Conservation (phyloP, 2,329 filamentous ascomycete genomes). For the Penicillium psychrosexuale region DNA sequence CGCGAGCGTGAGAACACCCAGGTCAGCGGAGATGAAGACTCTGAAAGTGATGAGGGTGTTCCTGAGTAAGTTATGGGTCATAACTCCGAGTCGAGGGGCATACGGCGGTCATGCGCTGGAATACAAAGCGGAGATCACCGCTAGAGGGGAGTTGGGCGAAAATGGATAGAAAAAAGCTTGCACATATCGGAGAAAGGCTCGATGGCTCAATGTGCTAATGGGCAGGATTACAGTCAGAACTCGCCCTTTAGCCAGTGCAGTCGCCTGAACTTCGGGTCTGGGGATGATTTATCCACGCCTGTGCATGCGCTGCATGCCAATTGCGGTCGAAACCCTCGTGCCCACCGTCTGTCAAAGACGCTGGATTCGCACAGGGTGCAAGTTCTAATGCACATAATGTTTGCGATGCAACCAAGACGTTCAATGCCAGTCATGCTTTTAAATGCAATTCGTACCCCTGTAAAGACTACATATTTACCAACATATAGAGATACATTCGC, state of each 20-base stretch:
- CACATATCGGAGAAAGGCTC: constrained; percentile 13
- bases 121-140: constrained; percentile 13
- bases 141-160: constrained; percentile 16
- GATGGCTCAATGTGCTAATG: constrained; percentile 20
- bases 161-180: constrained; percentile 22
- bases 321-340: constrained; percentile 16
- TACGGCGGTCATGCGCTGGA: constrained; percentile 17
- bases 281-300: constrained; percentile 16
- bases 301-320: constrained; percentile 14
- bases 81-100: constrained; percentile 13
- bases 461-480: background rate
- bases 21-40: constrained; percentile 94
- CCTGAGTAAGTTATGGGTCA: constrained; percentile 44
- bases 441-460: constrained; percentile 1
- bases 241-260: constrained; percentile 19
- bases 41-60: constrained; percentile 88
- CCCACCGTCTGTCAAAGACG: constrained; percentile 7
- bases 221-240: constrained; percentile 22
- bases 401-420: constrained; percentile 26
- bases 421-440: constrained; percentile 28
- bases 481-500: background rate
- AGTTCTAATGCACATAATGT: constrained; percentile 38
- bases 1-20: constrained; percentile 96
- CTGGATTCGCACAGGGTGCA: constrained; percentile 21
- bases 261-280: constrained; percentile 20